Conservation (phyloP, 1,139 yeast genomes). For the Arxiozyma bovina region DNA sequence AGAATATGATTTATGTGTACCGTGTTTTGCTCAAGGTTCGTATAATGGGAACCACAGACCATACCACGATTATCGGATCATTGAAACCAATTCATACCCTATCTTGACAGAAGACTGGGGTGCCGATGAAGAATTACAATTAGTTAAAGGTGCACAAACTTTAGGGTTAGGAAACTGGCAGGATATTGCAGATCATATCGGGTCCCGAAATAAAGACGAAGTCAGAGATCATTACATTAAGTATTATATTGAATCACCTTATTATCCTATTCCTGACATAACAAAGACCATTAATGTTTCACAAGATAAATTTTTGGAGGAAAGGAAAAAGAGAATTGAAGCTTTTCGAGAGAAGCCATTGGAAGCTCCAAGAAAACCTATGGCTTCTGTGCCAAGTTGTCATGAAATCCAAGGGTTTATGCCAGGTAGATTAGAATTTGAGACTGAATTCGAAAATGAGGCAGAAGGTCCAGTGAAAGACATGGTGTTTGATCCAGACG, state of each 20-base stretch:
- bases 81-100: slow-evolving; percentile 93
- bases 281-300: slow-evolving; percentile 57
- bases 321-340: slow-evolving; percentile 65
- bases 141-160: slow-evolving; percentile 87
- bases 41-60: slow-evolving; percentile 83
- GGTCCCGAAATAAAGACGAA: slow-evolving; percentile 86
- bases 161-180: slow-evolving; percentile 96
- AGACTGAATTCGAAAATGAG: slow-evolving; percentile 91
- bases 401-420: slow-evolving; percentile 95
- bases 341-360: slow-evolving; percentile 56
- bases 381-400: slow-evolving; percentile 89
- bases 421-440: slow-evolving; percentile 98
- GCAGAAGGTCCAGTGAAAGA: slow-evolving; percentile 93
- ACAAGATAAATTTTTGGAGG: slow-evolving; percentile 60
- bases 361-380: slow-evolving; percentile 79
- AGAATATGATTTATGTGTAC: slow-evolving; percentile 93
- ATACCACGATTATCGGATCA: slow-evolving; percentile 83
- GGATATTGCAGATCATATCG: slow-evolving; percentile 90
- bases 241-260: slow-evolving; percentile 56
- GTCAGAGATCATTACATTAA: slow-evolving; percentile 73
- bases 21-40: slow-evolving; percentile 84
- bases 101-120: slow-evolving; percentile 92
- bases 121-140: slow-evolving; percentile 86
- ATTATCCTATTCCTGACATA: slow-evolving; percentile 79
- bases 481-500: slow-evolving; percentile 92